Evolutionary conservation across 169 alveolate genomes (phyloP), one percentile per base, ranked within the genome.

Genomic region (Sarcocystis neurona): DNA sequence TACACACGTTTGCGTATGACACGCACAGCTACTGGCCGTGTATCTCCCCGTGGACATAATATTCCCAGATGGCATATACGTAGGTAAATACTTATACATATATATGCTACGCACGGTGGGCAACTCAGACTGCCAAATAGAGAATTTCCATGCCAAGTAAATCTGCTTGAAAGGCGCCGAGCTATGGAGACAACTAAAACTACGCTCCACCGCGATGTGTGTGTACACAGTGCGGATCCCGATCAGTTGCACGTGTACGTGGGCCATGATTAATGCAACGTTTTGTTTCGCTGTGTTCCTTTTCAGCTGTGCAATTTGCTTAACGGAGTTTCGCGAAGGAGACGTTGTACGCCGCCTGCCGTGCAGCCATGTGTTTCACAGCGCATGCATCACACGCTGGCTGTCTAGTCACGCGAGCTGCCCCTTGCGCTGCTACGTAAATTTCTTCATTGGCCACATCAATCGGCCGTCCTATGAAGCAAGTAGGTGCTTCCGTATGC

Each of bases 301-400:
- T 44, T 15, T 15, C 56, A 63, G 47, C 2, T 85, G 88, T 50
- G 48, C 93, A 23, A 91, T 74, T 58, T 82, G 91, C 46, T 84
- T 88, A 4, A 50, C 84, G 23, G 84, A 75, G 0, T 88, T 39
- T 32, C 79, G 32, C 68, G 88, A 85, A 3, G 79, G 37, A 8
- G 93, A 88, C 6, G 56, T 8, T 15, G 47, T 90, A 2, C 91
- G 97, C 20, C 92, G 93, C 32, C 94, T 95, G 34, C 96, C 97
- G 1, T 95, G 97, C 79, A 68, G 60, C 66, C 97, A 95, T 87
- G 63, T 84, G 50, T 95, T 95, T 41, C 97, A 95, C 84, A 93
- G 89, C 34, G 91, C 82, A 39, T 95, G 97, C 72, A 93, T 95
- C 86, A 95, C 94, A 50, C 84, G 89, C 32, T 95, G 97, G 97